phyloP scores from a whole-genome alignment of 164 flowering plant genomes.

The Chloranthus sessilifolius region DNA sequence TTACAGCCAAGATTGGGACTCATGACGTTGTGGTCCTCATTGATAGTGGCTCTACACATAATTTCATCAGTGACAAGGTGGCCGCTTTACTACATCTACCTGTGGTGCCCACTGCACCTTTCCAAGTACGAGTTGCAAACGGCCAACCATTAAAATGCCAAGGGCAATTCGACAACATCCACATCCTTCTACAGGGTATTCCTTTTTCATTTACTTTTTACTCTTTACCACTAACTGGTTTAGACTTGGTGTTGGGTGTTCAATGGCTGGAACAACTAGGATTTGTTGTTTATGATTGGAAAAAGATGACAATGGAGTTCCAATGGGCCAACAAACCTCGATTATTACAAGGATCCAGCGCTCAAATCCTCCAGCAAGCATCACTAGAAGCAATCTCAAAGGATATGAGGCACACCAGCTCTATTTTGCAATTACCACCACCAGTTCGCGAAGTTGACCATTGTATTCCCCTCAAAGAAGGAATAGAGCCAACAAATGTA shows the following conservation, averaged over 20 bases:
- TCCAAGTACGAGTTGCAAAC: neutral
- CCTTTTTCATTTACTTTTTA: neutral
- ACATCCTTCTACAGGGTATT: neutral
- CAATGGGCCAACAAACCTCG: too few species aligned
- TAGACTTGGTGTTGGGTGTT: neutral
- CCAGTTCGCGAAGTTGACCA: neutral
- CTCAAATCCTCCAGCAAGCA: neutral
- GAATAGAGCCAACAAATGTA: neutral
- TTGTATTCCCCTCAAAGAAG: too few species aligned
- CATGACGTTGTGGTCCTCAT: neutral
- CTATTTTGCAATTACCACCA: neutral
- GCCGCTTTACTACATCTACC: conserved; percentile 1
- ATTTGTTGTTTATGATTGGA: neutral
- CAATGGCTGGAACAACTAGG: conserved; percentile 4
- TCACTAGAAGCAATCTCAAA: conserved; percentile 4
- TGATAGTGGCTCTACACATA: neutral
- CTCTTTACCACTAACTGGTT: neutral
- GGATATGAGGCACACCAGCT: too few species aligned
- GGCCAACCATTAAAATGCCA: neutral
- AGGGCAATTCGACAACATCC: neutral
- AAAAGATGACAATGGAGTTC: conserved; percentile 4
- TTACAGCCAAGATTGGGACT: neutral
- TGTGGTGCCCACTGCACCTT: neutral
- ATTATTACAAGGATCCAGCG: too few species aligned
- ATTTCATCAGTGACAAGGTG: too few species aligned